Base-by-base conservation (phyloP, 1,284 basidiomycete species). In the Psilocybe mexicana region DNA sequence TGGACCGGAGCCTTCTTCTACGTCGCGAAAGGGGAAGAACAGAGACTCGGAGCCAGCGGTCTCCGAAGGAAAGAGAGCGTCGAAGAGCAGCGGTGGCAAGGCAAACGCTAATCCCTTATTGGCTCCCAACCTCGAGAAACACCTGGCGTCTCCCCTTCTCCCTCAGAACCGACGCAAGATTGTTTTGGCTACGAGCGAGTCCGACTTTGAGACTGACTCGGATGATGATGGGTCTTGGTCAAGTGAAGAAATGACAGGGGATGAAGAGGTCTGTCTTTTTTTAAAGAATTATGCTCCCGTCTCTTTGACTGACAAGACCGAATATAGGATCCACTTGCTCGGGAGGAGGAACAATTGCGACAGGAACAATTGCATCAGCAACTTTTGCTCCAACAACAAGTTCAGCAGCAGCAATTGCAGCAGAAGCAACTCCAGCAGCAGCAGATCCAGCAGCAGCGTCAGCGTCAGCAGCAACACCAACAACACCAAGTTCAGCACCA, bases 311-410 rank as follows among this genome's bases (percentile, higher is more conserved):
- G 49, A 52, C 23, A 35, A 30, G 30, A 45, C 50, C 23, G 40
- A 33, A 14, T 52, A 12, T 49, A 60, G 48, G 47, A 52, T 30
- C 52, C 48, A 38, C 44, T 30, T 25, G 59, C 55, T n/a, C 43
- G 35, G 26, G 56, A 61, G 26, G 56, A 61, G 44, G 54, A 61
- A 43, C 60, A 61, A 36, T 61, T 62, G 30, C 64, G 51, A 12
- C 65, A 66, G 38, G 62, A 61, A 40, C 59, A 57, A 24, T 61
- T 62, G 36, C 63, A 49, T 12, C 65, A 65, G 43, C 62, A 60
- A 33, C 57, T 52, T 30, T 49, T 60, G 23, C 63, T 56, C 44
- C 58, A 52, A 44, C 59, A 57, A 30, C 48, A 52, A 11, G 50
- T 26, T 38, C 52, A 61, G 24, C 53, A 36, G 18, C 53, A 51